A percentile compares a stretch with the other conserved stretches of the same genome.
These are phyloP conservation scores for Spathaspora boniae DNA, from an alignment of 805 yeast species.

Conservation along the genomic window DNA sequence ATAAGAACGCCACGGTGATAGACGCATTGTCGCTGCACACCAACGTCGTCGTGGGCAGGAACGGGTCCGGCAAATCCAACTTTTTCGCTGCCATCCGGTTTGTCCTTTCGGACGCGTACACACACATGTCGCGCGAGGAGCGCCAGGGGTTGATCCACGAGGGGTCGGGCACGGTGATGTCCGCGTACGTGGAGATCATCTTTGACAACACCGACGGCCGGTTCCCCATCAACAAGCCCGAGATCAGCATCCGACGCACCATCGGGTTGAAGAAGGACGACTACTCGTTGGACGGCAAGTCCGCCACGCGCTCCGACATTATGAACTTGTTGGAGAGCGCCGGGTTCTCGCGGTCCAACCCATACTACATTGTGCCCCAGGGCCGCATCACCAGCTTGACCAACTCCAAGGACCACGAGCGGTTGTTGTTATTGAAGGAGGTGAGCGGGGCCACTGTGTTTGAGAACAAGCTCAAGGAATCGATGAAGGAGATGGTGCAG, in stretches of 20 bases:
- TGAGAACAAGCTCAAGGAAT: constrained; percentile 75
- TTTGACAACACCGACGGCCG: constrained; percentile 79
- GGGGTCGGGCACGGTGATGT: constrained; percentile 85
- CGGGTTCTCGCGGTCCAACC: constrained; percentile 86
- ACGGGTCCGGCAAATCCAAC: constrained; percentile 96
- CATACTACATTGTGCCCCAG: constrained; percentile 96
- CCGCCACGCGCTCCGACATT: constrained; percentile 76
- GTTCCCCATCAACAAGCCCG: constrained; percentile 65
- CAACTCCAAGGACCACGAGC: constrained; percentile 81
- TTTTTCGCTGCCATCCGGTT: constrained; percentile 93
- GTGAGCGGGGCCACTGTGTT: constrained; percentile 95
- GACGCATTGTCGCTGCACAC: constrained; percentile 75
- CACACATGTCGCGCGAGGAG: constrained; percentile 79
- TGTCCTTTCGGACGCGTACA: constrained; percentile 86
- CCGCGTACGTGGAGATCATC: constrained; percentile 87
- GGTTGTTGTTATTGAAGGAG: constrained; percentile 76
- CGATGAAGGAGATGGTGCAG: constrained; percentile 72
- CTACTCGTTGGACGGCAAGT: constrained; percentile 75
- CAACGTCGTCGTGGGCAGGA: constrained; percentile 83
- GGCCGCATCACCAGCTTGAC: constrained; percentile 87
- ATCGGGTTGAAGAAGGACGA: constrained; percentile 93
- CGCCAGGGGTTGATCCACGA: constrained; percentile 85
- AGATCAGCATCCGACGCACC: constrained; percentile 77
- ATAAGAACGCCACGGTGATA: constrained; percentile 75
- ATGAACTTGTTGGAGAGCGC: constrained; percentile 84